These are phyloP conservation scores for Calonectria henricotiae DNA, from an alignment of 2,329 filamentous ascomycete species.

Conservation along the genomic window DNA sequence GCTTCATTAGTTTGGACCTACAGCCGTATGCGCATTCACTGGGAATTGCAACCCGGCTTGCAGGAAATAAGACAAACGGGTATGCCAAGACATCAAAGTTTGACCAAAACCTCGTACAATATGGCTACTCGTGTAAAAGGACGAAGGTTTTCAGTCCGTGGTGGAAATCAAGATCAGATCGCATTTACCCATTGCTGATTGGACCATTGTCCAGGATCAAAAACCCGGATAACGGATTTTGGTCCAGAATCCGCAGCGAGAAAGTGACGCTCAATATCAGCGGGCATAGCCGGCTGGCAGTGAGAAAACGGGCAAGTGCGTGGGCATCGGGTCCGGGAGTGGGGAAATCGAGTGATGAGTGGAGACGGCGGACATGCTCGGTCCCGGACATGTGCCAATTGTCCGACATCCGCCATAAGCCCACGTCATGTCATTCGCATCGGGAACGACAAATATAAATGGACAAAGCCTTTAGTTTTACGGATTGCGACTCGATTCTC, in stretches of 20 bases:
- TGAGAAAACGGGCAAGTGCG: background rate
- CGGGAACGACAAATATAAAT: constrained; percentile 19
- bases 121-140: too few species aligned
- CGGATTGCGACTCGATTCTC: background rate
- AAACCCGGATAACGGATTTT: background rate
- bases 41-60: too few species aligned
- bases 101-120: too few species aligned
- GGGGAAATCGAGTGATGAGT: background rate
- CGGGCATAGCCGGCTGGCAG: background rate
- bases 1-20: too few species aligned
- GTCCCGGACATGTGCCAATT: constrained; percentile 35
- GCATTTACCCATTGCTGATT: background rate
- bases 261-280: background rate
- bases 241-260: background rate
- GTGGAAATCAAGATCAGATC: background rate
- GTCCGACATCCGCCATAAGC: constrained; percentile 17
- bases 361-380: constrained; percentile 21
- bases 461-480: background rate
- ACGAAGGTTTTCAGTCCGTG: background rate
- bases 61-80: too few species aligned
- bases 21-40: too few species aligned
- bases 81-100: too few species aligned
- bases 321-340: constrained; percentile 8
- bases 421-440: constrained; percentile 8
- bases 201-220: background rate